Conservation (phyloP, 257 asterid genomes). For the Fraxinus quadrangulata region DNA sequence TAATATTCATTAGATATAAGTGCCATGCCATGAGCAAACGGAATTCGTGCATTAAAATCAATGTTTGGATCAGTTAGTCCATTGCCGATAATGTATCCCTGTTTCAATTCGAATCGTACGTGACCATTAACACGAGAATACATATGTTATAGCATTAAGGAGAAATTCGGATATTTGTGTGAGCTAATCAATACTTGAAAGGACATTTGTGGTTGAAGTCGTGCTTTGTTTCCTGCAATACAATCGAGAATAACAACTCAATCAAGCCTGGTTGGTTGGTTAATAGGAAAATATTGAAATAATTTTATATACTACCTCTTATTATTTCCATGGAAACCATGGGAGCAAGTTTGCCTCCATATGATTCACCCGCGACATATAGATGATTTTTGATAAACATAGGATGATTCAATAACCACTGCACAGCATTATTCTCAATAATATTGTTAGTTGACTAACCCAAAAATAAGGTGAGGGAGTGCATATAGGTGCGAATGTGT, state of each 20-base stretch:
- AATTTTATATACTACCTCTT: conserved; percentile 3
- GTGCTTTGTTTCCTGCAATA: conserved; percentile 25
- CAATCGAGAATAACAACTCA: not conserved
- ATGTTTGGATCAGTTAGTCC: not conserved
- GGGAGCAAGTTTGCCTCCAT: conserved; percentile 29
- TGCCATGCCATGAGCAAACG: conserved; percentile 25
- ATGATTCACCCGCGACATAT: conserved; percentile 26
- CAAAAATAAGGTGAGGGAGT: too few species aligned
- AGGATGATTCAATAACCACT: conserved; percentile 33
- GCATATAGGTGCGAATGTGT: too few species aligned
- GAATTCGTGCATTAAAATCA: conserved; percentile 19
- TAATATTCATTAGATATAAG: conserved; percentile 26
- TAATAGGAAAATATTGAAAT: not conserved
- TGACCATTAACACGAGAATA: not conserved
- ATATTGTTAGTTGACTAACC: too few species aligned
- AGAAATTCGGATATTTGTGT: not conserved
- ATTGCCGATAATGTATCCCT: conserved; percentile 29
- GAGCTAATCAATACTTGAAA: conserved; percentile 15
- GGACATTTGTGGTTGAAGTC: conserved; percentile 5
- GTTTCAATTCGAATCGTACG: not conserved
- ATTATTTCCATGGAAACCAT: conserved; percentile 14
- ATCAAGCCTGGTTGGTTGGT: not conserved
- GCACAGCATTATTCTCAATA: not conserved
- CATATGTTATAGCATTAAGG: not conserved
- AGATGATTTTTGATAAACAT: conserved; percentile 18